Evolutionary conservation across 176 grass and related monocot species (phyloP).

Genomic region (sorghum (Sorghum bicolor)): Sorghum_bicolor_NCBIv3 NC_012877.2:17962501-17963000

Average conservation of each 20-base stretch:
- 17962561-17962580: neutral
- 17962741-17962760: neutral
- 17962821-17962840: constrained; percentile 68
- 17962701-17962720: constrained; percentile 91
- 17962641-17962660: constrained; percentile 90
- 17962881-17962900: constrained; percentile 79
- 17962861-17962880: constrained; percentile 77
- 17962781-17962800: constrained; percentile 28
- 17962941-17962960: constrained; percentile 45
- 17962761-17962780: constrained; percentile 3
- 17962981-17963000: constrained; percentile 95
- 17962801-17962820: constrained; percentile 45
- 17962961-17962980: constrained; percentile 81
- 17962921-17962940: constrained; percentile 21
- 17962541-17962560: constrained; percentile 83
- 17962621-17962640: constrained; percentile 25
- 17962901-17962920: neutral
- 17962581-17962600: neutral
- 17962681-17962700: constrained; percentile 94
- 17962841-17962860: constrained; percentile 84
- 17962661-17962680: constrained; percentile 89
- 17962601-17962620: constrained; percentile 9
- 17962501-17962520: constrained; percentile 44
- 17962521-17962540: constrained; percentile 67
- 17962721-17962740: constrained; percentile 49